Conservation (phyloP, 805 yeast species). For the Cyberlindnera subsufficiens region DNA sequence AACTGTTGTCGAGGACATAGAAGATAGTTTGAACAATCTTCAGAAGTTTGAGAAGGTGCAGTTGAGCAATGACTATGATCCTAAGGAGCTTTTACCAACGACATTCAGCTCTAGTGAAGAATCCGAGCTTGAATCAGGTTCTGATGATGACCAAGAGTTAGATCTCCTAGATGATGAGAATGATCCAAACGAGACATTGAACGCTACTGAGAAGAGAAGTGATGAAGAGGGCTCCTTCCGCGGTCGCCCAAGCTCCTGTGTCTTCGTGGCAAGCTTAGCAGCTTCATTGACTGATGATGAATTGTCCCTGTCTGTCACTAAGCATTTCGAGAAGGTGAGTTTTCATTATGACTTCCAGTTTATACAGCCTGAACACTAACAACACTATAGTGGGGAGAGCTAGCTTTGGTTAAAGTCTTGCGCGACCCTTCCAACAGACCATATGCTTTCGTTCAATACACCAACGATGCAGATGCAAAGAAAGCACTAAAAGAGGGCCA, state of each 20-base stretch:
- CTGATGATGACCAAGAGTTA: slow-evolving; percentile 18
- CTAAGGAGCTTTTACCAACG: slow-evolving; percentile 15
- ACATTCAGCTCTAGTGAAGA: slow-evolving; percentile 21
- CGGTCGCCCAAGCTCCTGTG: slow-evolving; percentile 80
- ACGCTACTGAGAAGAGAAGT: background rate
- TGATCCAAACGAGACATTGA: slow-evolving; percentile 14
- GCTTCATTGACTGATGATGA: slow-evolving; percentile 64
- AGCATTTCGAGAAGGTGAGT: slow-evolving; percentile 46
- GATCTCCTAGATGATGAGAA: slow-evolving; percentile 12
- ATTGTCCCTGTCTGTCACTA: slow-evolving; percentile 59
- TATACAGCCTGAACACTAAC: background rate
- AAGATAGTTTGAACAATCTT: slow-evolving; percentile 4
- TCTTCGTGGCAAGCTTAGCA: slow-evolving; percentile 81
- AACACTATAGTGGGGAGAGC: slow-evolving; percentile 53
- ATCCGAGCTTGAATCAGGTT: slow-evolving; percentile 15
- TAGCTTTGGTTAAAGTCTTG: slow-evolving; percentile 72
- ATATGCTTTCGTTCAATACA: slow-evolving; percentile 88
- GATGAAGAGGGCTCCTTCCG: slow-evolving; percentile 26
- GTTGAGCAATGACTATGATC: slow-evolving; percentile 5
- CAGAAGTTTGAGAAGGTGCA: slow-evolving; percentile 7
- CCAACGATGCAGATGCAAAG: slow-evolving; percentile 62
- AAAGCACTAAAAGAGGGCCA: slow-evolving; percentile 66
- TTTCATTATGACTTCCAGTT: background rate
- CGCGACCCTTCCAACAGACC: slow-evolving; percentile 81
- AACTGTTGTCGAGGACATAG: slow-evolving; percentile 12